phyloP scores from a whole-genome alignment of 2,329 filamentous ascomycete genomes.

The Huntiella bhutanensis region DNA sequence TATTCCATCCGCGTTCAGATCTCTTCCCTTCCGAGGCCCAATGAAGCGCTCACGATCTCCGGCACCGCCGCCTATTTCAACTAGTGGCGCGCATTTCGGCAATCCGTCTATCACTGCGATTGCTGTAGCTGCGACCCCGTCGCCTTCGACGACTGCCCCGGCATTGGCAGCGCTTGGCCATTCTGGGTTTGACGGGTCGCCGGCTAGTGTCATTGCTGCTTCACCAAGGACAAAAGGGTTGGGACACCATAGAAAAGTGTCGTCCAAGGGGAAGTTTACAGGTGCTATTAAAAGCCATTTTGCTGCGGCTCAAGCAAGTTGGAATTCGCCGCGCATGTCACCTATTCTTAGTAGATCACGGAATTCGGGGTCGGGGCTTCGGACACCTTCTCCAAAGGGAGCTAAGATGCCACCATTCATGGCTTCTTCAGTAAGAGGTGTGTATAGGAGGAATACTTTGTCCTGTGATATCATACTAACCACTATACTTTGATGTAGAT shows the following conservation, averaged over 20 bases:
- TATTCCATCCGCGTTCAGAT: constrained; percentile 22
- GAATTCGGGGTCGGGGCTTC: constrained; percentile 3
- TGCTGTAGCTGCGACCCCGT: constrained; percentile 12
- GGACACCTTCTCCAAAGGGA: constrained; percentile 11
- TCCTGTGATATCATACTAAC: background rate
- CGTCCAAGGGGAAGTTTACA: constrained; percentile 3
- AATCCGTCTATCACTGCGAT: constrained; percentile 11
- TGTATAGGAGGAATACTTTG: constrained; percentile 2
- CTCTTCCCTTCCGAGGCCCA: constrained; percentile 25
- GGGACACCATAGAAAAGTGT: constrained; percentile 2
- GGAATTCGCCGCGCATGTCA: background rate
- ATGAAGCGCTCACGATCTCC: constrained; percentile 30
- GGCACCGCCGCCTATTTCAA: constrained; percentile 15
- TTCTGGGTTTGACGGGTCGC: background rate
- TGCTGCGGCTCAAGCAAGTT: constrained; percentile 2
- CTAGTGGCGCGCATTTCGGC: constrained; percentile 13
- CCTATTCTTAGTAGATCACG: constrained; percentile 3
- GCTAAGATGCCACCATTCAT: constrained; percentile 23
- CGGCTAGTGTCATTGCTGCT: background rate
- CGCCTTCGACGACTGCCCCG: background rate
- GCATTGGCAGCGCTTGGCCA: background rate
- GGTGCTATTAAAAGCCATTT: constrained; percentile 1
- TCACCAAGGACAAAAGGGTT: background rate
- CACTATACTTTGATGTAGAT: constrained; percentile 17
- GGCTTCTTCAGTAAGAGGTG: constrained; percentile 21